Evolutionary conservation across 2,329 filamentous ascomycete species (phyloP).

Genomic region (Calonectria multiphialidica): DNA sequence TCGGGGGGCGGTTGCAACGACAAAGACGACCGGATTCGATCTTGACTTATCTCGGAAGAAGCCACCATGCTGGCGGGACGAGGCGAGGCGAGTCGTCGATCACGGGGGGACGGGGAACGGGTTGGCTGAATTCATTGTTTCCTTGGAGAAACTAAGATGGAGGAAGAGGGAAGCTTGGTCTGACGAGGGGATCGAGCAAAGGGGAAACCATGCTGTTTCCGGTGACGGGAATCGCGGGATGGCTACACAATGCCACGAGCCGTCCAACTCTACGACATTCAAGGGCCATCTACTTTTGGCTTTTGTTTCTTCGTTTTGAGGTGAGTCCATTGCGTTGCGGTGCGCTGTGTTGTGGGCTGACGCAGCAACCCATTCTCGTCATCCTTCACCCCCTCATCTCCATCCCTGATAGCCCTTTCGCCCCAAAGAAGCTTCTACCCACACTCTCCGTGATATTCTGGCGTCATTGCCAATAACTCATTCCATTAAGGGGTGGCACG

Average conservation of each 20-base stretch:
- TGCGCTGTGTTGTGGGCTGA: not conserved
- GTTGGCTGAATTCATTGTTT: slow-evolving; percentile 3
- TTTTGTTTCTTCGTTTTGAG: not conserved
- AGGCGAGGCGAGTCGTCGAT: slow-evolving; percentile 12
- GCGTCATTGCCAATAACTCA: not conserved
- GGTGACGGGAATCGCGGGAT: slow-evolving; percentile 21
- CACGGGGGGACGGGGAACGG: not conserved
- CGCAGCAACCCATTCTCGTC: slow-evolving; percentile 16
- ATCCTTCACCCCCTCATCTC: not conserved
- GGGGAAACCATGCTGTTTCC: slow-evolving; percentile 12
- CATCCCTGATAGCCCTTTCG: not conserved
- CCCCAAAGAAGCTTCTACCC: not conserved
- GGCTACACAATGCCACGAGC: slow-evolving; percentile 13
- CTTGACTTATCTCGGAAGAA: not conserved
- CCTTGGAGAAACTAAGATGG: not conserved
- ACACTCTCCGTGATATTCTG: not conserved
- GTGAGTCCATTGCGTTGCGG: not conserved
- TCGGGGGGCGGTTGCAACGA: not conserved
- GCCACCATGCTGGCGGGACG: slow-evolving; percentile 21
- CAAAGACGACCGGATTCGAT: not conserved
- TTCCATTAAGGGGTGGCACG: not conserved
- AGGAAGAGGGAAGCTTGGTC: not conserved
- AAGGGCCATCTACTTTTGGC: not conserved
- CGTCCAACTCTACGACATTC: not conserved
- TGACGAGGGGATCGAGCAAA: not conserved